Conservation (phyloP, 805 yeast species). For the Metschnikowia lochheadii region DNA sequence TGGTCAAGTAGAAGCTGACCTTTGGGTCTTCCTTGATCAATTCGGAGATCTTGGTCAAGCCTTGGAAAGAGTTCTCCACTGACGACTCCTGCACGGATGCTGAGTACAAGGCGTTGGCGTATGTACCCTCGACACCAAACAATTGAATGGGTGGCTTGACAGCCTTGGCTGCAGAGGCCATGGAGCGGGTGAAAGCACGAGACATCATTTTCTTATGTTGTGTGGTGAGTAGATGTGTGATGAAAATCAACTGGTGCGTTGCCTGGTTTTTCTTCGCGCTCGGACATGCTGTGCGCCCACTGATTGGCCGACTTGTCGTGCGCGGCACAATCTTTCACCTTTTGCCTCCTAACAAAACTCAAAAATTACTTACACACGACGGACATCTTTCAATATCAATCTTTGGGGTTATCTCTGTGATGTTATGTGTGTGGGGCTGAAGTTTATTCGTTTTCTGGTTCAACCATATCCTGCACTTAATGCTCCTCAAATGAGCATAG, state of each 20-base stretch:
- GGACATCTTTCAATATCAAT: neutral
- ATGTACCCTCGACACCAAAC: conserved; percentile 94
- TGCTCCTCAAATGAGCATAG: neutral
- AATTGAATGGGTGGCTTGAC: conserved; percentile 88
- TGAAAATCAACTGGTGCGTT: conserved; percentile 1
- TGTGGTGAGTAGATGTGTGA: conserved; percentile 2
- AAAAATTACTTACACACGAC: too few species aligned
- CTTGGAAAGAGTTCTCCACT: conserved; percentile 62
- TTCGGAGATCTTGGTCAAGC: conserved; percentile 55
- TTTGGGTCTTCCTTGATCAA: conserved; percentile 60
- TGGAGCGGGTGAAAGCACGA: conserved; percentile 62
- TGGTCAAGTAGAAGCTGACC: conserved; percentile 56
- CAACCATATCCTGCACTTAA: neutral
- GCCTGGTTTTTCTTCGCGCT: conserved; percentile 10
- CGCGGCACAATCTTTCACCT: neutral
- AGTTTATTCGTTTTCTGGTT: neutral
- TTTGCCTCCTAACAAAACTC: neutral
- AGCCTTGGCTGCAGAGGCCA: conserved; percentile 66
- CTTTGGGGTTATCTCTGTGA: neutral
- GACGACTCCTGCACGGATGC: conserved; percentile 84
- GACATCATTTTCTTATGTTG: conserved; percentile 43
- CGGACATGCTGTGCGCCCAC: conserved; percentile 6
- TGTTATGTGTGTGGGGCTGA: neutral
- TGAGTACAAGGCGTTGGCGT: conserved; percentile 89
- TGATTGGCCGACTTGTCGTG: conserved; percentile 14